These are phyloP conservation scores for Aspergillus proliferans DNA, from an alignment of 2,329 filamentous ascomycete genomes.

Conservation along the genomic window DNA sequence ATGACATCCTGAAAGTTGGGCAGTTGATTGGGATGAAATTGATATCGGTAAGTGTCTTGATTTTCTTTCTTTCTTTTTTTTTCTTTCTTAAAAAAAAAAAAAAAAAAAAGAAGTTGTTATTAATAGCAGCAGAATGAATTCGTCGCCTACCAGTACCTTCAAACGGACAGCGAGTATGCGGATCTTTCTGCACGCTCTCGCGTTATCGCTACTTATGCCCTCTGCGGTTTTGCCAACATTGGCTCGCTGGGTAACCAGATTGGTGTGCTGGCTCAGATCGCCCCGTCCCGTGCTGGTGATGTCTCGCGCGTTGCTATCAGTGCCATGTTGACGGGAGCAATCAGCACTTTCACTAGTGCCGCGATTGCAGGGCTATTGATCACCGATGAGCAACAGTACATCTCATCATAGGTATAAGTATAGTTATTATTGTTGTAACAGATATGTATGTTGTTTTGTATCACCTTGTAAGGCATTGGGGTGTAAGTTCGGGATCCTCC, in stretches of 20 bases:
- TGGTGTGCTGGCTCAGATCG: constrained; percentile 76
- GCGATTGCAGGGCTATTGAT: constrained; percentile 71
- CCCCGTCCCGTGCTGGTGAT: constrained; percentile 66
- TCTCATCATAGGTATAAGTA: not conserved
- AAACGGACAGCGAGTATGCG: constrained; percentile 47
- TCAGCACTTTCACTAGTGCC: constrained; percentile 73
- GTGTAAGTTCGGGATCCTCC: no score
- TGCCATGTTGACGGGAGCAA: constrained; percentile 68
- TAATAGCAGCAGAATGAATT: constrained; percentile 60
- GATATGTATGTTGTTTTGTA: no score
- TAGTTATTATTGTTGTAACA: no score
- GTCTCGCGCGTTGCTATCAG: constrained; percentile 70
- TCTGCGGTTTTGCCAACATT: constrained; percentile 79
- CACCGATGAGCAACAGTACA: constrained; percentile 41
- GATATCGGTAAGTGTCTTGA: constrained; percentile 52
- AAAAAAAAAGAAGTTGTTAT: not conserved
- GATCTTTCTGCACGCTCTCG: constrained; percentile 62
- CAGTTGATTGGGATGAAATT: constrained; percentile 80
- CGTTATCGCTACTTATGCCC: constrained; percentile 78
- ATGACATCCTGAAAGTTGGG: constrained; percentile 64
- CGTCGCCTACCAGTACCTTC: constrained; percentile 60
- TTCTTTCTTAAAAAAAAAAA: constrained; percentile 1
- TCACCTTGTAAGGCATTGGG: no score
- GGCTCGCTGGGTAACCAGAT: constrained; percentile 85
- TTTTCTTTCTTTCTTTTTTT: not conserved